Evolutionary conservation across 2,329 filamentous ascomycete genomes (phyloP), one percentile per base, ranked within the genome.

Genomic region (Paracoccidioides brasiliensis): DNA sequence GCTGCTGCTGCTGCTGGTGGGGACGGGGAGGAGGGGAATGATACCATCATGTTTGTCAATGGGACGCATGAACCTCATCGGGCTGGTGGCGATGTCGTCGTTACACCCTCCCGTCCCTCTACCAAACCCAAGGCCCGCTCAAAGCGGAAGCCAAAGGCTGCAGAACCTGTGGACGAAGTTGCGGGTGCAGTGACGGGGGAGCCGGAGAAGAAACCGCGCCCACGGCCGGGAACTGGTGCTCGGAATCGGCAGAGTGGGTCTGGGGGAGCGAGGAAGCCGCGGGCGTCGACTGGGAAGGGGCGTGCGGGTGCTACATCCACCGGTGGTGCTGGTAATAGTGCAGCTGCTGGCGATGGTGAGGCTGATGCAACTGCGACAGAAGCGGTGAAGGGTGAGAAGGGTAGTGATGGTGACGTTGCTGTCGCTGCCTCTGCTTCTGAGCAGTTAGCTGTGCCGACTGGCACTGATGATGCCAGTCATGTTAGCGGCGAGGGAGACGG

Each of bases 401-500:
- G 35, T 28, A 14, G 35, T 55, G 54, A 46, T 22, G 22, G 22
- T 22, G 22, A 22, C 22, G 22, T 22, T 22, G 22, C 22, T 22
- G 22, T 22, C n/a, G 43, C 33, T 8, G 4, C 32, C 12, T 15
- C 32, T 33, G 35, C 33, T 4, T 40, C 52, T 22, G 44, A 51
- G 5, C 58, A 62, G 53, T 57, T 59, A 10, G 50, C 61, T 32
- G 66, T 63, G 4, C 64, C 65, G 14, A 63, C 64, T 8, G 62
- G 57, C 3, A n/a, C 35, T 37, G 64, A 59, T 48, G 62, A 54
- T 33, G 60, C 60, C 9, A 64, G 62, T 14, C 64, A 66, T 49
- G 55, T 66, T 10, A 67, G 70, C 42, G 66, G 64, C 7, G 69
- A 71, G n/a, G 6, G 44, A 7, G 30, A 46, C 44, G 66, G 65